phyloP scores from a whole-genome alignment of 225 moss, liverwort and hornwort species.

The Lunularia cruciata region DNA sequence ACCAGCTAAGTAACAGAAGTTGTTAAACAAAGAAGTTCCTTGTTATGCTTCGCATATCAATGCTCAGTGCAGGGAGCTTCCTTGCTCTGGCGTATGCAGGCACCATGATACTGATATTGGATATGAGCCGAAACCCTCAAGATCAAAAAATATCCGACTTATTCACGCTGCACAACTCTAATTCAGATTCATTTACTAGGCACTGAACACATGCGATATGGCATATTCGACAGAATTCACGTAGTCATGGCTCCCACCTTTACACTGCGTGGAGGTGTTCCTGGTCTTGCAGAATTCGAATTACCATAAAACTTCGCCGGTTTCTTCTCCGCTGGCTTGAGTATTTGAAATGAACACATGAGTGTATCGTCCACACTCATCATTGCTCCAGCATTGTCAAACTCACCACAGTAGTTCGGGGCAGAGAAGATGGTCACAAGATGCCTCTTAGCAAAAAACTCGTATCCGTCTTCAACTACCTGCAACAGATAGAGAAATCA shows the following conservation, averaged over 20 bases:
- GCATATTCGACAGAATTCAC: not conserved
- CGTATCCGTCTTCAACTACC: constrained; percentile 93
- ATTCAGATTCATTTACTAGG: no score
- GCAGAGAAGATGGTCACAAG: constrained; percentile 98
- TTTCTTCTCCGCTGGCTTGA: constrained; percentile 98
- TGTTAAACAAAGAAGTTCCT: no score
- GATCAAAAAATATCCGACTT: no score
- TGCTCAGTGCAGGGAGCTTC: no score
- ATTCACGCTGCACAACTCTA: no score
- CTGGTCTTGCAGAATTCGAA: constrained; percentile 81
- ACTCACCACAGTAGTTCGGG: constrained; percentile 99
- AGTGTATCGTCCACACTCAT: constrained; percentile 99
- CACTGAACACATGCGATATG: no score
- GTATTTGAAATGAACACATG: constrained; percentile 99
- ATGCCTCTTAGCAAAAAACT: constrained; percentile 98
- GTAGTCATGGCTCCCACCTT: constrained; percentile 63
- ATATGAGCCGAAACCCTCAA: no score
- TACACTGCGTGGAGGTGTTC: constrained; percentile 87
- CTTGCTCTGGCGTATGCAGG: no score
- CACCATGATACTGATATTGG: no score
- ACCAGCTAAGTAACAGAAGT: no score
- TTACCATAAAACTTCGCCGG: constrained; percentile 77
- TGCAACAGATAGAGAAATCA: constrained; percentile 20
- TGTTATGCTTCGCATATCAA: no score
- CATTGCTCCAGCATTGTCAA: constrained; percentile 99